Percentiles rank a stretch among this genome's conserved stretches.
These are phyloP conservation scores for Citrullus mucosospermus DNA, from an alignment of 306 rosid genomes.

Conservation along the genomic window DNA sequence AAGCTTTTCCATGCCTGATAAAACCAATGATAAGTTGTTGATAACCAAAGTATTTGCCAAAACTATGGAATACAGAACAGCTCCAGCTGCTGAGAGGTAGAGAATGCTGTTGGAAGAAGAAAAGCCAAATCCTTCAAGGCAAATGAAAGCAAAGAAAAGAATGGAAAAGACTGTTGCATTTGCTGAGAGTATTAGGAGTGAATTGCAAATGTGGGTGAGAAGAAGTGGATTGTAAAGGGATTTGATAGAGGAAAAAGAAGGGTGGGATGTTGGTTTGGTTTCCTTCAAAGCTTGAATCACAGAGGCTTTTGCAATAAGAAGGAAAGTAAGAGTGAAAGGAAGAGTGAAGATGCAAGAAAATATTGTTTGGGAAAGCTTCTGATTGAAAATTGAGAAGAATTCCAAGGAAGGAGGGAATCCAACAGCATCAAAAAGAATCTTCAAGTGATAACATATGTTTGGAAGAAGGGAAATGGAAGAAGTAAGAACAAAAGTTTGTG, in stretches of 20 bases:
- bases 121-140: constrained; percentile 29
- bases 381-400: constrained; percentile 3
- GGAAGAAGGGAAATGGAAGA: constrained; percentile 8
- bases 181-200: constrained; percentile 4
- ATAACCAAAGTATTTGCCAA: constrained; percentile 69
- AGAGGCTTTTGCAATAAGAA: constrained; percentile 15
- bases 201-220: constrained; percentile 10
- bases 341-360: constrained; percentile 8
- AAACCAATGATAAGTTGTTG: constrained; percentile 54
- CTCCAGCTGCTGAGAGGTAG: constrained; percentile 50
- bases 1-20: constrained; percentile 55
- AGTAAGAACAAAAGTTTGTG: constrained; percentile 7
- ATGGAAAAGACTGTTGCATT: constrained; percentile 6
- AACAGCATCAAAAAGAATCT: constrained; percentile 32
- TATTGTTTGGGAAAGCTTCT: constrained; percentile 5
- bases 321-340: constrained; percentile 18
- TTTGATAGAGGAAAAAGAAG: constrained; percentile 8
- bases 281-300: constrained; percentile 7
- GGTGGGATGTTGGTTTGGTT: not conserved
- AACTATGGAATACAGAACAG: constrained; percentile 60
- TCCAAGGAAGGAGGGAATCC: constrained; percentile 7
- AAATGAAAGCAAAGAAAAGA: constrained; percentile 38
- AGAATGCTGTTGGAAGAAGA: constrained; percentile 26
- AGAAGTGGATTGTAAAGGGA: constrained; percentile 18
- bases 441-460: constrained; percentile 39